Evolutionary conservation across 805 yeast species (phyloP).

Genomic region (Candida vaughaniae): DNA sequence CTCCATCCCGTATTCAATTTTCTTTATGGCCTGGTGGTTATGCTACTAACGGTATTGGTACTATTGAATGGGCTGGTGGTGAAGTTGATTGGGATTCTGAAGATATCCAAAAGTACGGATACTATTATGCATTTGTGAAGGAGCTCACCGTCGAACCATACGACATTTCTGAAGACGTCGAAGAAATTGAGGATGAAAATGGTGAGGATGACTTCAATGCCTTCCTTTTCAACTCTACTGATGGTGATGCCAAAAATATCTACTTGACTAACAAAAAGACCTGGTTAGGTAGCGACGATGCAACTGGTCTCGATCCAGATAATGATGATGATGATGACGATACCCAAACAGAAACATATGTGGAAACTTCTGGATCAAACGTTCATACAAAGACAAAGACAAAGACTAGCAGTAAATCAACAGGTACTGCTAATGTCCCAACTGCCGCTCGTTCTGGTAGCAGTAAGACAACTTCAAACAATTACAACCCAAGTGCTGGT

Average conservation of each 20-base stretch:
- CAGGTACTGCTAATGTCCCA: conserved; percentile 13
- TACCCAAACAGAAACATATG: conserved; percentile 10
- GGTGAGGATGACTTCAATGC: conserved; percentile 53
- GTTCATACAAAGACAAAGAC: conserved; percentile 18
- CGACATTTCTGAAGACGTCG: conserved; percentile 63
- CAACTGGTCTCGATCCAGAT: conserved; percentile 64
- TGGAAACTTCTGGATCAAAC: conserved; percentile 19
- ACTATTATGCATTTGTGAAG: conserved; percentile 67
- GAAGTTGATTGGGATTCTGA: conserved; percentile 74
- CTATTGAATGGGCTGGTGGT: conserved; percentile 89
- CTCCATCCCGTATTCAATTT: conserved; percentile 70
- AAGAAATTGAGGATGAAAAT: conserved; percentile 17
- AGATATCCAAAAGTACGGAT: conserved; percentile 77
- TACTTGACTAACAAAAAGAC: conserved; percentile 64
- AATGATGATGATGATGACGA: conserved; percentile 21
- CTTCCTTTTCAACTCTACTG: conserved; percentile 45
- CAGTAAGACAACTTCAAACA: conserved; percentile 1
- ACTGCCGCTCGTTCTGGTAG: conserved; percentile 12
- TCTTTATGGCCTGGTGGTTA: conserved; percentile 82
- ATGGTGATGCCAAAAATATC: conserved; percentile 38
- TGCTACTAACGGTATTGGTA: conserved; percentile 53
- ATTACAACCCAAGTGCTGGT: conserved; percentile 18
- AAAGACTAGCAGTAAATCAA: conserved; percentile 10
- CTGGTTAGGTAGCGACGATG: conserved; percentile 56
- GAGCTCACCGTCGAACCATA: conserved; percentile 65